phyloP scores from a whole-genome alignment of 495 filamentous ascomycete species.

The Podospora pseudocomata region DNA sequence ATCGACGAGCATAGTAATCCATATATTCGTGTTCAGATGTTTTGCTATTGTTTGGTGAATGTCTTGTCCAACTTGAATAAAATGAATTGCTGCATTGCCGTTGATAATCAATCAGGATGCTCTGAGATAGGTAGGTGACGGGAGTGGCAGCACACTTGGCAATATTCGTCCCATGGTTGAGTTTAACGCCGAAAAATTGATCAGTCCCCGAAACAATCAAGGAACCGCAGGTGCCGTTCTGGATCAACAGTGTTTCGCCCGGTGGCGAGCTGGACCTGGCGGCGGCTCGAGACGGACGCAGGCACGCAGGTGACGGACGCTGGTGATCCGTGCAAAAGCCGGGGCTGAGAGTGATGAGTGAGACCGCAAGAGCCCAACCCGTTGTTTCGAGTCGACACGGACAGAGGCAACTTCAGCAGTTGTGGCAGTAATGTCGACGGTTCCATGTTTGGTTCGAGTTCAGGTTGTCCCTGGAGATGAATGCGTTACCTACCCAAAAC shows the following conservation, averaged over 20 bases:
- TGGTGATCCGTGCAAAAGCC: constrained; percentile 17
- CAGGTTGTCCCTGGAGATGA: background rate
- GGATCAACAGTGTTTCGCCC: constrained; percentile 2
- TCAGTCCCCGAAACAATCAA: too few species aligned
- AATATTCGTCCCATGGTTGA: background rate
- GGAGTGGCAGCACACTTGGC: background rate
- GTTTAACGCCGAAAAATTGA: background rate
- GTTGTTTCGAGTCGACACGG: constrained; percentile 4
- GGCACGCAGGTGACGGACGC: constrained; percentile 3
- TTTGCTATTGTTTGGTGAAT: background rate
- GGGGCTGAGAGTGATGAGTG: background rate
- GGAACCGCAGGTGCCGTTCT: background rate
- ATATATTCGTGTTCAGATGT: too few species aligned
- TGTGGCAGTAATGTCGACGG: background rate
- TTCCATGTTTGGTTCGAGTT: background rate
- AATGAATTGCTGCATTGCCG: too few species aligned
- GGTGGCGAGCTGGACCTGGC: background rate
- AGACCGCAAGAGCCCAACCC: background rate
- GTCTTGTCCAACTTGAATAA: background rate
- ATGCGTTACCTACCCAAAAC: background rate
- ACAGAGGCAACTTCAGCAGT: background rate
- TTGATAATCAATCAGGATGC: background rate
- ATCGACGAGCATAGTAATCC: too few species aligned
- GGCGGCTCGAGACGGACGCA: background rate
- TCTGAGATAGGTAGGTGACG: background rate